These are phyloP conservation scores for Nitzschia sp. DNA, from an alignment of 108 stramenopile genomes.

Conservation along the genomic window DNA sequence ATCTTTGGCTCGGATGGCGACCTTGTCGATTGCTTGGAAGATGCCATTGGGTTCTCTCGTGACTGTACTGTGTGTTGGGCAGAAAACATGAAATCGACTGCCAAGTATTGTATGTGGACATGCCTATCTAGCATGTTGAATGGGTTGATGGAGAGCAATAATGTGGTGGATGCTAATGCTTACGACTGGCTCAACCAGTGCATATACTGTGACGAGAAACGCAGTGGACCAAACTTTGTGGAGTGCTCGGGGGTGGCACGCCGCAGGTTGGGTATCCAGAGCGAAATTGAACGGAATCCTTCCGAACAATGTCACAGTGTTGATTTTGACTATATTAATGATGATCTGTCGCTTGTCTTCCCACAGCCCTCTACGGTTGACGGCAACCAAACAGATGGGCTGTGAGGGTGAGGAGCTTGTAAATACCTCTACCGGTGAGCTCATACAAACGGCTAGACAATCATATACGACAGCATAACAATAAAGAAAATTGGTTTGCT, in stretches of 20 bases:
- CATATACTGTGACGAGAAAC: slow-evolving; percentile 44
- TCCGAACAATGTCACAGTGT: slow-evolving; percentile 17
- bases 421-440: too few species aligned
- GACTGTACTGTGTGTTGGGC: slow-evolving; percentile 42
- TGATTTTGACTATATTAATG: slow-evolving; percentile 26
- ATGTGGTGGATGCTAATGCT: slow-evolving; percentile 22
- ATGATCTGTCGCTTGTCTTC: slow-evolving; percentile 2
- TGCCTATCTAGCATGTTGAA: slow-evolving; percentile 18
- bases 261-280: slow-evolving; percentile 38
- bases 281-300: slow-evolving; percentile 41
- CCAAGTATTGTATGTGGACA: slow-evolving; percentile 21
- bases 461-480: background rate
- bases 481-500: background rate
- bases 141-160: slow-evolving; percentile 31
- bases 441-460: background rate
- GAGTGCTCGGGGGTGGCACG: slow-evolving; percentile 40
- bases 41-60: slow-evolving; percentile 38
- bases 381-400: too few species aligned
- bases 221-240: slow-evolving; percentile 43
- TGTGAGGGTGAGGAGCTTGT: too few species aligned
- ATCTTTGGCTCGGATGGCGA: slow-evolving; percentile 28
- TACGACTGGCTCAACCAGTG: slow-evolving; percentile 39
- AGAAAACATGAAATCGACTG: slow-evolving; percentile 38
- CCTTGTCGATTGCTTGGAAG: slow-evolving; percentile 33
- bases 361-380: background rate